These are phyloP conservation scores for Metschnikowia henanensis DNA, from an alignment of 805 yeast species.

Conservation along the genomic window DNA sequence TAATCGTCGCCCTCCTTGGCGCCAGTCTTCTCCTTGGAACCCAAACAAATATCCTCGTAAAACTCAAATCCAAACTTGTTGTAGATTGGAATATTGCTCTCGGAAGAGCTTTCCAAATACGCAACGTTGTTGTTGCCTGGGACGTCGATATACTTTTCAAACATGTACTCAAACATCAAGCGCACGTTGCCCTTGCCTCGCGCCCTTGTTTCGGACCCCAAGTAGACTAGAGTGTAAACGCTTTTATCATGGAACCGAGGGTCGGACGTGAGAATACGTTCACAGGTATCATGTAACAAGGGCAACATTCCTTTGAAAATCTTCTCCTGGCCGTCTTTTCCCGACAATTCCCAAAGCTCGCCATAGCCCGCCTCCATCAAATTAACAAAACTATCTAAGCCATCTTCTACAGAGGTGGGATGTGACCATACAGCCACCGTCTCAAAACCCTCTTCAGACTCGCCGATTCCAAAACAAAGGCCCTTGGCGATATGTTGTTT, in stretches of 20 bases:
- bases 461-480: conserved; percentile 49
- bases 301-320: conserved; percentile 52
- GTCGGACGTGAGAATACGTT: conserved; percentile 45
- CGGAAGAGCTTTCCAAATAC: conserved; percentile 51
- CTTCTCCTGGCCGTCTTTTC: conserved; percentile 48
- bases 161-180: conserved; percentile 49
- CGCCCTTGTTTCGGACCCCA: conserved; percentile 44
- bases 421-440: conserved; percentile 56
- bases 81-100: conserved; percentile 51
- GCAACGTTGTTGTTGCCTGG: conserved; percentile 33
- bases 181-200: conserved; percentile 59
- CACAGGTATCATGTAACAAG: conserved; percentile 48
- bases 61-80: conserved; percentile 50
- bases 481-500: conserved; percentile 52
- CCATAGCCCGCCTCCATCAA: conserved; percentile 54
- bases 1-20: conserved; percentile 40
- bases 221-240: conserved; percentile 45
- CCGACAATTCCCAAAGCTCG: conserved; percentile 49
- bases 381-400: conserved; percentile 46
- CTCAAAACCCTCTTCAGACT: conserved; percentile 43
- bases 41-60: conserved; percentile 50
- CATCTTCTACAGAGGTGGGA: conserved; percentile 43
- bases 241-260: conserved; percentile 34
- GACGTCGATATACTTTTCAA: conserved; percentile 44
- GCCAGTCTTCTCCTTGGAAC: conserved; percentile 23